A percentile compares a stretch with the other conserved stretches of the same genome.
Conservation (phyloP, 805 yeast genomes). For the Suhomyces prunicola region DNA sequence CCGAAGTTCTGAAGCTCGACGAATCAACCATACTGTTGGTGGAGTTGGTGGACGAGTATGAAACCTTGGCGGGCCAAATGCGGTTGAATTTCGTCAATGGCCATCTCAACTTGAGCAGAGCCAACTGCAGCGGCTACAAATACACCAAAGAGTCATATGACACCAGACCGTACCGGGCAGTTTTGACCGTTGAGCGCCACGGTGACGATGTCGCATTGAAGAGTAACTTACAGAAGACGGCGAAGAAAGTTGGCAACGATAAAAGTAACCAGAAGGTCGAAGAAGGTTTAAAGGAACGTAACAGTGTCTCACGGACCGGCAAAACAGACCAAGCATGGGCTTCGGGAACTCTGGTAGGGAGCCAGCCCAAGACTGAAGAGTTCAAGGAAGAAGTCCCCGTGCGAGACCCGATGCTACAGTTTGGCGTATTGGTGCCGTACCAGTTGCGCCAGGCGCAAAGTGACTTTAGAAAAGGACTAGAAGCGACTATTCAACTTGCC, state of each 20-base stretch:
- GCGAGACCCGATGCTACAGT: constrained; percentile 20
- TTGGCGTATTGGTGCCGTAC: constrained; percentile 22
- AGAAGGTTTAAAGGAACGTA: not conserved
- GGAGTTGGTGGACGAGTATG: constrained; percentile 33
- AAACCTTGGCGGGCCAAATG: constrained; percentile 17
- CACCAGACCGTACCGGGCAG: constrained; percentile 26
- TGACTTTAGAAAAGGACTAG: constrained; percentile 14
- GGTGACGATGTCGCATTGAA: not conserved
- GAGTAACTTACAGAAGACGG: not conserved
- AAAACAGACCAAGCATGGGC: not conserved
- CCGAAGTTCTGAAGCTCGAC: constrained; percentile 3
- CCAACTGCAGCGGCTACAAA: constrained; percentile 35
- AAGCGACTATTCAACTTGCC: constrained; percentile 17
- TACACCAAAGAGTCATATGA: constrained; percentile 46
- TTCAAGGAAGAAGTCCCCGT: not conserved
- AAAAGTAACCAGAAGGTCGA: constrained; percentile 1
- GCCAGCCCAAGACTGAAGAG: not conserved
- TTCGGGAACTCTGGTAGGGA: not conserved
- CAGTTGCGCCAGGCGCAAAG: constrained; percentile 19
- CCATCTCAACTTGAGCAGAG: constrained; percentile 42
- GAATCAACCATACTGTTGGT: constrained; percentile 17
- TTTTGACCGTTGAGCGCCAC: constrained; percentile 15
- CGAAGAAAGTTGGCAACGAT: not conserved
- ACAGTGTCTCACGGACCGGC: not conserved
- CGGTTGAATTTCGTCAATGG: constrained; percentile 30